Conservation (phyloP, 306 rosid species). For the Lagenaria siceraria region DNA sequence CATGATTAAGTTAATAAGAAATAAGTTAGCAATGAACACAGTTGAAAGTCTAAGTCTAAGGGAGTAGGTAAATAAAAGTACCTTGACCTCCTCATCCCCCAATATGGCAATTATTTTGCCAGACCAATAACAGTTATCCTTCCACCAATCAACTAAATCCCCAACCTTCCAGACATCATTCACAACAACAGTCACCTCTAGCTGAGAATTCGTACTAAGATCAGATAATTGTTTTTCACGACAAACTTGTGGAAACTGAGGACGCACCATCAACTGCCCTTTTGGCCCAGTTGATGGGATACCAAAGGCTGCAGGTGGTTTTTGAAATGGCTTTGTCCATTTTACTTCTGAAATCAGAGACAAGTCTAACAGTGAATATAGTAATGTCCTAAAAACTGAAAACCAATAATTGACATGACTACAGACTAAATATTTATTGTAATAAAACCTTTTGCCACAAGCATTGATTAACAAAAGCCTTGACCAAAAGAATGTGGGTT, state of each 20-base stretch:
- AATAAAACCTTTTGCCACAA: not conserved
- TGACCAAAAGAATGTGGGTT: not conserved
- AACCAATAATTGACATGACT: not conserved
- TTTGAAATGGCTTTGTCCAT: constrained; percentile 42
- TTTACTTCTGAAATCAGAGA: constrained; percentile 33
- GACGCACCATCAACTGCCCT: constrained; percentile 54
- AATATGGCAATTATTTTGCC: constrained; percentile 36
- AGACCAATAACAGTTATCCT: constrained; percentile 71
- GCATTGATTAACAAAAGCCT: not conserved
- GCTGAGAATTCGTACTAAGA: constrained; percentile 17
- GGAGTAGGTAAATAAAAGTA: constrained; percentile 15
- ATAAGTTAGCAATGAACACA: constrained; percentile 4
- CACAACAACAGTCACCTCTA: constrained; percentile 32
- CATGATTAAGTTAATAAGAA: not conserved
- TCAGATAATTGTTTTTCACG: constrained; percentile 36
- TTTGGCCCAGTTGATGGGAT: constrained; percentile 10
- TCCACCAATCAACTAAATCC: constrained; percentile 74
- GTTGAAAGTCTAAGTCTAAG: not conserved
- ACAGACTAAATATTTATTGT: not conserved
- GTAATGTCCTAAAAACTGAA: not conserved
- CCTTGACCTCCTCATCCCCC: constrained; percentile 44
- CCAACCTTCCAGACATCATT: constrained; percentile 55
- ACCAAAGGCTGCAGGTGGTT: constrained; percentile 3
- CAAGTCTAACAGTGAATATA: not conserved
- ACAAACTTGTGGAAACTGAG: constrained; percentile 44